A percentile compares a stretch with the other conserved stretches of the same genome.
phyloP scores from a whole-genome alignment of 1,139 yeast genomes.

The Geotrichum bryndzae region DNA sequence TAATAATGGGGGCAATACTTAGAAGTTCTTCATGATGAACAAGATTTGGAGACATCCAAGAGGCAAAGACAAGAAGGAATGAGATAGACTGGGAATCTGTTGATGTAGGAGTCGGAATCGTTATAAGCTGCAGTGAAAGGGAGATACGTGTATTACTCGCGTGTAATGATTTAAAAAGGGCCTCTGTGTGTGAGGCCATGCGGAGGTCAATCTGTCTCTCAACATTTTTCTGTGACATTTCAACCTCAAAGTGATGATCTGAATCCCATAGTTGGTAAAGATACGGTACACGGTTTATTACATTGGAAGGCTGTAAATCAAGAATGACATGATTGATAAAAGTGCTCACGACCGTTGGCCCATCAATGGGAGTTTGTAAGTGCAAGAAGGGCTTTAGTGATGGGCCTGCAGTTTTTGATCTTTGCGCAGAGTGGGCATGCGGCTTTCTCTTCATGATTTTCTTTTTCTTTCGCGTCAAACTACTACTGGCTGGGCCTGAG shows the following conservation, averaged over 20 bases:
- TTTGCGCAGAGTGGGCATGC: neutral
- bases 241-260: neutral
- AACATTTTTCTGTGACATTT: neutral
- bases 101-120: neutral
- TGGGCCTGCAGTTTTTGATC: neutral
- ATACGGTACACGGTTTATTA: neutral
- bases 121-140: slow-evolving; percentile 1
- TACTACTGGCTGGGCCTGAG: neutral
- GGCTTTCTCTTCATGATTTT: neutral
- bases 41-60: slow-evolving; percentile 2
- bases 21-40: slow-evolving; percentile 3
- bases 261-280: neutral
- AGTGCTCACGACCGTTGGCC: neutral
- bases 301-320: slow-evolving; percentile 7
- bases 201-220: neutral
- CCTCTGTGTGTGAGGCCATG: neutral
- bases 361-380: neutral
- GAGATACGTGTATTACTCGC: neutral
- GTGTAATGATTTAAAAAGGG: neutral
- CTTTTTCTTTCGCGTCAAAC: neutral
- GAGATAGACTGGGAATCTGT: neutral
- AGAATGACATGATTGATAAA: slow-evolving; percentile 3
- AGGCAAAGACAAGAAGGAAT: slow-evolving; percentile 2
- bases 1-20: neutral
- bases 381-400: neutral